Conservation (phyloP, 192 early-diverging fungal genomes). For the Mortierella alpina region DNA sequence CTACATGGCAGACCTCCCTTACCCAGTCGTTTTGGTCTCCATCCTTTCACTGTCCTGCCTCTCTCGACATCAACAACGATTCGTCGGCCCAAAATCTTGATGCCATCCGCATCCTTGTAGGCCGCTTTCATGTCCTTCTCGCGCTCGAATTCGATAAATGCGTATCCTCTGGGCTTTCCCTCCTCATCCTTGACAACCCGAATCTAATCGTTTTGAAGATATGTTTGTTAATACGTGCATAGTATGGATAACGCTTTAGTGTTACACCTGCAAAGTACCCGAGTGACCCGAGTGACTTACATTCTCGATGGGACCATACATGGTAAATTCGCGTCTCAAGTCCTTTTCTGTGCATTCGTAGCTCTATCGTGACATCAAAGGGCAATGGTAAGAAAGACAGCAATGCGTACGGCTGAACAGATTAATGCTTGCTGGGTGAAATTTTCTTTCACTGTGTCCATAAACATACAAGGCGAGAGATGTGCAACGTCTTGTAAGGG, state of each 20-base stretch:
- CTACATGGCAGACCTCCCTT: background rate
- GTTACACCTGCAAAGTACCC: background rate
- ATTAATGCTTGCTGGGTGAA: background rate
- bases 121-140: constrained; percentile 75
- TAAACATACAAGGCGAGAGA: constrained; percentile 76
- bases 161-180: constrained; percentile 90
- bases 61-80: constrained; percentile 95
- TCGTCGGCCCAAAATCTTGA: constrained; percentile 85
- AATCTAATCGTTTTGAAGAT: constrained; percentile 55
- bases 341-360: constrained; percentile 83
- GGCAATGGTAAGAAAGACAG: background rate
- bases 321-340: constrained; percentile 79
- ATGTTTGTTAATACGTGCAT: background rate
- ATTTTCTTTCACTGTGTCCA: background rate
- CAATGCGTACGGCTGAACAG: background rate
- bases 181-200: constrained; percentile 76
- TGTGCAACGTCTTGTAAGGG: constrained; percentile 94
- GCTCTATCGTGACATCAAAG: constrained; percentile 47
- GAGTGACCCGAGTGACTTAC: constrained; percentile 56
- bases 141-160: constrained; percentile 94
- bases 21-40: constrained; percentile 88
- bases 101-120: constrained; percentile 89
- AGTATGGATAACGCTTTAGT: too few relatives aligned
- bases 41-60: constrained; percentile 95
- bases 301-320: constrained; percentile 83